Base-by-base conservation (phyloP, 257 asterid genomes). In the Fraxinus cuspidata region DNA sequence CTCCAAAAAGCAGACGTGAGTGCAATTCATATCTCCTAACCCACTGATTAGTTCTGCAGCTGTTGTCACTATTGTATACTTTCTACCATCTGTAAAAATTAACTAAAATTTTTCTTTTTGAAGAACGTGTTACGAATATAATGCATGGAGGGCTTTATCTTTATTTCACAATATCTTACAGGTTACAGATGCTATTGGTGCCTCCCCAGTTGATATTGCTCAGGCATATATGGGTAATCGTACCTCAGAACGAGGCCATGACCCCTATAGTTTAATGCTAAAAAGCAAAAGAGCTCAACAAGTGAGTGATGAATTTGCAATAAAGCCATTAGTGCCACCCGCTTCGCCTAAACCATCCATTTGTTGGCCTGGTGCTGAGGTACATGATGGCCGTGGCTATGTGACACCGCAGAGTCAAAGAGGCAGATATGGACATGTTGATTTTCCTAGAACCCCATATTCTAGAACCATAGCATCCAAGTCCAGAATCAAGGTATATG, bases 201-300 rank as follows among this genome's bases (percentile, higher is more conserved):
- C 97, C 75, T 90, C 97, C 10, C 97, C 97, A 56, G 84, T 96
- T 72, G 97, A 93, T 77, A 85, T 96, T 86, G 99, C 99, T 49
- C 94, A 88, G 84, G 96, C 97, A 67, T 96, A 87, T 84, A 96
- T 96, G 97, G 90, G 97, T 83, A 79, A 87, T 81, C 90, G 97
- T 73, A 83, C 80, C 71, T 60, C 86, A 34, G 97, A 87, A 74
- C 86, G 79, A 76, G 90, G 90, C 60, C 84, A 76, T 25, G 89
- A 82, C 77, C 80, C 82, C 74, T 65, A 28, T 53, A 81, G 82
- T 71, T 77, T 71, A 27, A 42, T 74, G 13, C 81, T 89, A 15
- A 87, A 87, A 71, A 72, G 72, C 7, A 87, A 83, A 83, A 79
- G 83, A 70, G 74, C 82, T 81, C 84, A 77, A 72, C 84, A 75